These are phyloP conservation scores for Dimocarpus longan DNA, from an alignment of 345 rosid genomes.

Conservation along the genomic window DNA sequence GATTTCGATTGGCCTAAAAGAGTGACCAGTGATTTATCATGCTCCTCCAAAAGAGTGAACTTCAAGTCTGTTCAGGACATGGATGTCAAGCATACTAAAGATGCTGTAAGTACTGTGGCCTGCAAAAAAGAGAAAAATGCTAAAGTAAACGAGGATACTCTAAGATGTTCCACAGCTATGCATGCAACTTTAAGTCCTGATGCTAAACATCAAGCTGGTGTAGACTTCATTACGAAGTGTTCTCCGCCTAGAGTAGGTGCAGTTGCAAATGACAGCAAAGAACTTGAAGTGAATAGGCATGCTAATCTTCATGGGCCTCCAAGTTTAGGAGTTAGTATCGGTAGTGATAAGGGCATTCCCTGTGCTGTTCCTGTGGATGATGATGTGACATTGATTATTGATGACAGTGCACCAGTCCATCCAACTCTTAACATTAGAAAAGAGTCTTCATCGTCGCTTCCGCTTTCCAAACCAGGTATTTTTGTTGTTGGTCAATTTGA, in stretches of 20 bases:
- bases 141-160: constrained; percentile 23
- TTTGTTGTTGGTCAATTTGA: constrained; percentile 16
- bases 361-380: constrained; percentile 30
- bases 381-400: constrained; percentile 32
- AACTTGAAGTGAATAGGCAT: constrained; percentile 12
- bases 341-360: constrained; percentile 21
- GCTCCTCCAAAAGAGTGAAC: constrained; percentile 15
- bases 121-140: constrained; percentile 14
- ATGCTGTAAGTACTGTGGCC: background rate
- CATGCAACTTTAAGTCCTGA: constrained; percentile 28
- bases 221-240: constrained; percentile 19
- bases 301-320: constrained; percentile 1
- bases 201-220: constrained; percentile 23
- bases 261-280: constrained; percentile 15
- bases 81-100: constrained; percentile 16
- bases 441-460: constrained; percentile 35
- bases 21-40: constrained; percentile 26
- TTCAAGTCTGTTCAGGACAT: constrained; percentile 10
- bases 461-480: constrained; percentile 57
- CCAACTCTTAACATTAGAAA: constrained; percentile 57
- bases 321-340: constrained; percentile 23
- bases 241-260: constrained; percentile 20
- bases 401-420: constrained; percentile 24
- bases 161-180: constrained; percentile 25
- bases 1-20: constrained; percentile 34